Evolutionary conservation across 441 rosid species (phyloP), one percentile per base, ranked within the genome.

Genomic region (Euphorbia celastroides): DNA sequence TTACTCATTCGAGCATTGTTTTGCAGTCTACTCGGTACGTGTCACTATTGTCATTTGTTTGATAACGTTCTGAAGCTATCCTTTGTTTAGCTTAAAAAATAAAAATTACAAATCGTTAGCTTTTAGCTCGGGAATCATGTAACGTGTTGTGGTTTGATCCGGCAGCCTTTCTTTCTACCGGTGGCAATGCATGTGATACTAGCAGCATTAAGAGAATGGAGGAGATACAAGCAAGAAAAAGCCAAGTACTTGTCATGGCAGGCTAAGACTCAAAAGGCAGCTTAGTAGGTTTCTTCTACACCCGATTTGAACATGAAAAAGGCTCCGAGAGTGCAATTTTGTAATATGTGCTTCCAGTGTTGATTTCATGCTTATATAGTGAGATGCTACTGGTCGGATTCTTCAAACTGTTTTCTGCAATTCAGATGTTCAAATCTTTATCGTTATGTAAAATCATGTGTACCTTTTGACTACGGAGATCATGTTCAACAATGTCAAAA

Each of bases 1-100:
- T 80, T 90, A 86, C 86, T 95, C 99, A 5, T 95, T 86, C 44
- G 98, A 90, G 84, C 99, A 92, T 64, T 92, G 98, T 66, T 95
- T 95, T 73, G 97, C 98, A 2, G 89, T 95, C 67, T 92, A 92
- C 81, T 88, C 97, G 88, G 99, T 95, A 72, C 27, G 90, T 81
- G 71, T 60, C 62, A n/a, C 46, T 48, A 44, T 8, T 62, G 5
- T 22, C 42, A 36, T 17, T 55, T 55, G 16, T 54, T 22, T 19
- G 65, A 42, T 55, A n/a, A 52, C 27, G 26, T 3, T 59, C 31
- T 3, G 26, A 17, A 58, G 0, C 2, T 44, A 44, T 44, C n/a
- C n/a, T 11, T 44, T 14, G n/a, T n/a, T n/a, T n/a, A n/a, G n/a
- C n/a, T n/a, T n/a, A 38, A 9, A 38, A 2, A 38, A 2, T 17